phyloP scores from a whole-genome alignment of 208 protist genomes.

The Leishmania amazonensis region DNA sequence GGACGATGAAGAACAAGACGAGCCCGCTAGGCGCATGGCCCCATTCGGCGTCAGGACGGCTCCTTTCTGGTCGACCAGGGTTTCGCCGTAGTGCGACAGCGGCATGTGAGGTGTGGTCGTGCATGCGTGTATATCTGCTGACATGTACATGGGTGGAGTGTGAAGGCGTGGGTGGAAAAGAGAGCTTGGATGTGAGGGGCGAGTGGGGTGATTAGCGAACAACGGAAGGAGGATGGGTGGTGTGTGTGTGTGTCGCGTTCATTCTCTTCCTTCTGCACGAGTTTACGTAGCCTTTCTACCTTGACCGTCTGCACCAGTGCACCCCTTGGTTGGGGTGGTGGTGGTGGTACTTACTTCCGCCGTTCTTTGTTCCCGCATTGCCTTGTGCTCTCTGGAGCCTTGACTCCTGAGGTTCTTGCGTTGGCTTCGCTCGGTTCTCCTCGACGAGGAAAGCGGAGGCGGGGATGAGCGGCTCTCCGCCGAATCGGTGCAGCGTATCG shows the following conservation, averaged over 20 bases:
- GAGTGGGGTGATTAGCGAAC: too few species aligned
- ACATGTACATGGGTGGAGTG: background rate
- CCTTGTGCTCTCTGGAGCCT: slow-evolving; percentile 14
- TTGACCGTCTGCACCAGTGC: too few species aligned
- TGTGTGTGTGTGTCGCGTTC: background rate
- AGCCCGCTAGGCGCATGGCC: background rate
- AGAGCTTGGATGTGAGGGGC: background rate
- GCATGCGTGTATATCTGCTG: background rate
- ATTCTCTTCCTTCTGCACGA: background rate
- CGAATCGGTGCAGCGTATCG: too few species aligned
- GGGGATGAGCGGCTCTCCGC: background rate
- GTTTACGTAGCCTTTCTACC: background rate
- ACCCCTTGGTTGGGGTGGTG: too few species aligned
- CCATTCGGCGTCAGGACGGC: background rate
- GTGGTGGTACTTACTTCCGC: too few species aligned
- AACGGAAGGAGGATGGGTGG: background rate
- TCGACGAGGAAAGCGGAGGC: background rate
- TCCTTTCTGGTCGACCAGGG: background rate
- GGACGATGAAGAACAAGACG: background rate
- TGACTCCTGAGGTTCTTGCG: background rate
- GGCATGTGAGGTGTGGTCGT: background rate
- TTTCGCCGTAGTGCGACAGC: background rate
- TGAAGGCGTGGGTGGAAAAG: too few species aligned
- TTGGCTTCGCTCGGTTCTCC: background rate
- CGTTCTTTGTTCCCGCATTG: too few species aligned